A percentile compares a stretch with the other conserved stretches of the same genome.
Evolutionary conservation across 2,329 filamentous ascomycete species (phyloP).

Genomic region (Diaporthe velutina): DNA sequence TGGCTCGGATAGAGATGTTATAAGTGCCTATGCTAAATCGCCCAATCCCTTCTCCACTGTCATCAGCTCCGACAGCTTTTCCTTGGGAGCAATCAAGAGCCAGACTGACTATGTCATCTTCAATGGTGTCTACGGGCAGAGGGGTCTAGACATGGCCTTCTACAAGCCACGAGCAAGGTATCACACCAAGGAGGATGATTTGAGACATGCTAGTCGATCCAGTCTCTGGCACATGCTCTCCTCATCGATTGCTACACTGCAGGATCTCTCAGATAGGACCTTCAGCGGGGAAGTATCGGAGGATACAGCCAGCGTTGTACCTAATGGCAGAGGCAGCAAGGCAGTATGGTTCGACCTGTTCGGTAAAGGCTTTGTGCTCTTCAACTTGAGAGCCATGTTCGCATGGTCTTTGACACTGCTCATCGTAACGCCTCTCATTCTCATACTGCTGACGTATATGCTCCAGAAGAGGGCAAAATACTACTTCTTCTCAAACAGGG

Average conservation of each 20-base stretch:
- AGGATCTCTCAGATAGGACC: constrained; percentile 74
- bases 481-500: constrained; percentile 82
- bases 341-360: constrained; percentile 97
- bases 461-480: constrained; percentile 83
- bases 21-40: constrained; percentile 78
- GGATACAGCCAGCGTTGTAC: constrained; percentile 69
- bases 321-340: constrained; percentile 74
- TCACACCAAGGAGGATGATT: constrained; percentile 91
- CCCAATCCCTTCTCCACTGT: constrained; percentile 87
- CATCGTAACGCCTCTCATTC: constrained; percentile 80
- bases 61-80: constrained; percentile 86
- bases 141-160: constrained; percentile 93
- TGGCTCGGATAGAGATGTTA: constrained; percentile 88
- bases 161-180: constrained; percentile 88
- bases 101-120: constrained; percentile 93
- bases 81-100: constrained; percentile 81
- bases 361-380: constrained; percentile 82
- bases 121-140: constrained; percentile 80
- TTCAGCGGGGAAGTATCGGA: constrained; percentile 74
- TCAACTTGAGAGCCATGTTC: constrained; percentile 86
- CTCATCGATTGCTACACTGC: constrained; percentile 80
- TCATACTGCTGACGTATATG: constrained; percentile 77
- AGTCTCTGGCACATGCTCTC: constrained; percentile 97
- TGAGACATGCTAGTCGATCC: constrained; percentile 77
- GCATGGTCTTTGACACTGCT: constrained; percentile 88